Evolutionary conservation across 106 monocot genomes (phyloP).

Genomic region (Dioscorea dumetorum): DNA sequence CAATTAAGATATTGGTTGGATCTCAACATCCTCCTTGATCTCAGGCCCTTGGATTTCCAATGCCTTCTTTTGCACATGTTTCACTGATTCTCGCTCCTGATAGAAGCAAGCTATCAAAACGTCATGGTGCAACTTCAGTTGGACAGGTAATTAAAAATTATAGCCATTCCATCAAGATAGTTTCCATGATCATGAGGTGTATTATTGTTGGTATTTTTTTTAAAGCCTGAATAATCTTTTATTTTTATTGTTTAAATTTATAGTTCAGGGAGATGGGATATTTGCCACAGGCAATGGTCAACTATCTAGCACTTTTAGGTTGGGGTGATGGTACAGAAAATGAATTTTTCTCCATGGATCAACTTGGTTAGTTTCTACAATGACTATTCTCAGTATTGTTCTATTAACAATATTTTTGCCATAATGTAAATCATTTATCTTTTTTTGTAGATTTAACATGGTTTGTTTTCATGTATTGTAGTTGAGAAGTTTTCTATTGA

Average conservation of each 20-base stretch:
- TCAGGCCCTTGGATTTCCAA: conserved; percentile 84
- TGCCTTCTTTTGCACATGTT: conserved; percentile 98
- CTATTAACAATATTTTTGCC: too few species aligned
- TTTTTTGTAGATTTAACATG: conserved; percentile 1
- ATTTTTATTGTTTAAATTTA: not conserved
- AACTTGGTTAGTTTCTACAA: conserved; percentile 59
- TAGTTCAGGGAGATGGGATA: conserved; percentile 98
- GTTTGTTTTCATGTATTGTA: conserved; percentile 22
- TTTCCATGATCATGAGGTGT: too few species aligned
- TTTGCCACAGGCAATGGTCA: conserved; percentile 92
- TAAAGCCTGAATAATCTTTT: too few species aligned
- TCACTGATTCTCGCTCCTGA: conserved; percentile 97
- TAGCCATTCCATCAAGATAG: too few species aligned
- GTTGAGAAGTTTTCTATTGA: conserved; percentile 86
- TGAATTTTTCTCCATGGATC: conserved; percentile 89
- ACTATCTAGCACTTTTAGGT: conserved; percentile 88
- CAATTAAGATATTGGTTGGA: not conserved
- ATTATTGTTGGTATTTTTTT: too few species aligned
- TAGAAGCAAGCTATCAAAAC: conserved; percentile 96
- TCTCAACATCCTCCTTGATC: not conserved
- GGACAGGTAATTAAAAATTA: conserved; percentile 63
- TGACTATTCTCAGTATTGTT: too few species aligned
- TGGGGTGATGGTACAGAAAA: conserved; percentile 99
- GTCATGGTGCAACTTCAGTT: conserved; percentile 99
- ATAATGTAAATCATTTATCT: too few species aligned